Evolutionary conservation across 495 filamentous ascomycete species (phyloP).

Genomic region (Ascodesmis nigricans): DNA sequence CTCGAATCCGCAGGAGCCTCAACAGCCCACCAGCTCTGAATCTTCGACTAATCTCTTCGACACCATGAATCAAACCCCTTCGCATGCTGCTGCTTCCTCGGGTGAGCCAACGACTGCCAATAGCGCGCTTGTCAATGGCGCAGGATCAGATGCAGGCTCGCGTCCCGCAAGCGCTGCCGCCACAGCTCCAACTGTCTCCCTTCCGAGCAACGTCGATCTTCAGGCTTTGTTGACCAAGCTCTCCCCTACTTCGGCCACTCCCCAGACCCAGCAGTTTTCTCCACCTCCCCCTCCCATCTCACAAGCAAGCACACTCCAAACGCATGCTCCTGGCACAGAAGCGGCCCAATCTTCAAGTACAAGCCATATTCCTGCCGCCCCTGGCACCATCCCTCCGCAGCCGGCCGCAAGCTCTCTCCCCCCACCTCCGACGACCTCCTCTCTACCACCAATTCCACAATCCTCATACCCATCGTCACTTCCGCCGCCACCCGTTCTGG

Average conservation of each 20-base stretch:
- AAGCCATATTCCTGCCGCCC: constrained; percentile 4
- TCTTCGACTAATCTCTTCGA: constrained; percentile 12
- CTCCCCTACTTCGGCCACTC: constrained; percentile 17
- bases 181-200: constrained; percentile 16
- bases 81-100: too few species aligned
- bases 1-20: constrained; percentile 5
- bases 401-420: constrained; percentile 19
- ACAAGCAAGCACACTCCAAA: not conserved
- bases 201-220: constrained; percentile 21
- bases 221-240: constrained; percentile 23
- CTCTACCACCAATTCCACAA: too few species aligned
- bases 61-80: too few species aligned
- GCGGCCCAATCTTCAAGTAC: constrained; percentile 1
- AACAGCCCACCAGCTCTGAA: constrained; percentile 11
- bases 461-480: constrained; percentile 19
- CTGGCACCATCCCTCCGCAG: constrained; percentile 16
- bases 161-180: constrained; percentile 19
- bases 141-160: constrained; percentile 14
- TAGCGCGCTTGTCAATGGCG: constrained; percentile 15
- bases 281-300: constrained; percentile 1
- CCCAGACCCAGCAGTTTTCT: constrained; percentile 6
- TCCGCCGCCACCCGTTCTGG: constrained; percentile 18
- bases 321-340: constrained; percentile 3
- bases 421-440: constrained; percentile 11
- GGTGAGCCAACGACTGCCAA: constrained; percentile 13